Evolutionary conservation across 768 basidiomycete species (phyloP).

Genomic region (Hortiboletus campestris): DNA sequence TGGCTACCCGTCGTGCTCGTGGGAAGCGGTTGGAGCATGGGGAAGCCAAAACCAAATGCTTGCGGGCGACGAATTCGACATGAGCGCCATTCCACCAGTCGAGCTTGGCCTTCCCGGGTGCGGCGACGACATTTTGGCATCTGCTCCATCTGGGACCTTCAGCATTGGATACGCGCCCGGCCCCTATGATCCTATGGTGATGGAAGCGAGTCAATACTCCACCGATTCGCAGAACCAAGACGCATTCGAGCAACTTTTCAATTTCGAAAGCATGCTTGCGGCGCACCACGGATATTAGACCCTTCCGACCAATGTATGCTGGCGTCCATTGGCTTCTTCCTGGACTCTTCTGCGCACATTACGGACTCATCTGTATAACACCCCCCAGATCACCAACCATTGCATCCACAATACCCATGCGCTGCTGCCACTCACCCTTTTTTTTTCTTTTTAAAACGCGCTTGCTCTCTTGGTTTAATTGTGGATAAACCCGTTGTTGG

Average conservation of each 20-base stretch:
- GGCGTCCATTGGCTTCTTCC: constrained; percentile 33
- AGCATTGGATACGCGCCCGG: constrained; percentile 22
- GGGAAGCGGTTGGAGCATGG: constrained; percentile 34
- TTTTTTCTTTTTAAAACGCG: constrained; percentile 16
- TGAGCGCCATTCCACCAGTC: constrained; percentile 62
- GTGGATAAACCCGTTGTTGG: constrained; percentile 37
- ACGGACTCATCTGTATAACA: constrained; percentile 35
- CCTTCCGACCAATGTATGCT: constrained; percentile 34
- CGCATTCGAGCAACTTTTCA: constrained; percentile 37
- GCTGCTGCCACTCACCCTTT: constrained; percentile 27
- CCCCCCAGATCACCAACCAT: constrained; percentile 16
- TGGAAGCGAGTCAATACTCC: constrained; percentile 33
- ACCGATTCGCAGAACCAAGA: constrained; percentile 32
- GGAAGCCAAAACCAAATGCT: constrained; percentile 38
- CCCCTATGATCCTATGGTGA: constrained; percentile 27
- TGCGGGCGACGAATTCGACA: constrained; percentile 63
- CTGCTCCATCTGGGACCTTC: constrained; percentile 12
- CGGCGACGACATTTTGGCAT: constrained; percentile 26
- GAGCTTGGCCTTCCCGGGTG: constrained; percentile 55
- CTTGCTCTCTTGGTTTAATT: constrained; percentile 30
- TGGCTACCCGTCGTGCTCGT: constrained; percentile 33
- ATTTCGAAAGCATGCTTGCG: constrained; percentile 36
- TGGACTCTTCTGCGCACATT: constrained; percentile 25
- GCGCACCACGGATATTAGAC: constrained; percentile 33
- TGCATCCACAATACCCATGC: constrained; percentile 30